Base-by-base conservation (phyloP, 345 rosid genomes). In the Cardiospermum halicacabum region DNA sequence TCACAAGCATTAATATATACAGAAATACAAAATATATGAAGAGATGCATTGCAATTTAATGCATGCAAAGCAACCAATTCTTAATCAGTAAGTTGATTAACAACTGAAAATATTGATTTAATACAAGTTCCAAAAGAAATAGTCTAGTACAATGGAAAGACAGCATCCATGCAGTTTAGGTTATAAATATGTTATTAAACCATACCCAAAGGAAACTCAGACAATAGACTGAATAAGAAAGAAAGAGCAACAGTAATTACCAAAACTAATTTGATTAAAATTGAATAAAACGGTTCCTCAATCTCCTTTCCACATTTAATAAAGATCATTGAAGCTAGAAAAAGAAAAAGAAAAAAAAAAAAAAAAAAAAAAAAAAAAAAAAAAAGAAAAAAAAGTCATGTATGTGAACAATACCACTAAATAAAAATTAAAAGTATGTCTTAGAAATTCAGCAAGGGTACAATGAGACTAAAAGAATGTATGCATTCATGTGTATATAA, bases 1-100 rank as follows among this genome's bases (percentile, higher is more conserved):
- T 74, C 48, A 59, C 60, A 70, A 56, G 27, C 34, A 60, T 24
- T 12, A 21, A 18, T 15, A 62, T 7, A 31, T 53, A 49, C 16
- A 49, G 50, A 64, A 4, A 12, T 22, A 24, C 47, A 63, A 18
- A 30, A 4, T 37, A 73, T 62, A 63, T 49, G 19, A 69, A 37
- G 10, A 42, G 26, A 15, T 56, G 40, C 40, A 60, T n/a, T 24
- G 53, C 18, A 24, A 73, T 58, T 37, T 49, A 71, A 39, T 2
- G 26, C 15, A 50, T 31, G 30, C 66, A 53, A 53, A 18, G 1
- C 19, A 57, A 28, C 13, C 2, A 3, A 40, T 16, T 13, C 24
- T 18, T 19, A 21, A 39, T 22, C 13, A 8, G 53, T 36, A 26
- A n/a, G 37, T 36, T 49, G 30, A 10, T 28, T 53, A 42, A 3